Evolutionary conservation across 495 filamentous ascomycete genomes (phyloP).

Genomic region (Hyaloscypha hepaticicola): DNA sequence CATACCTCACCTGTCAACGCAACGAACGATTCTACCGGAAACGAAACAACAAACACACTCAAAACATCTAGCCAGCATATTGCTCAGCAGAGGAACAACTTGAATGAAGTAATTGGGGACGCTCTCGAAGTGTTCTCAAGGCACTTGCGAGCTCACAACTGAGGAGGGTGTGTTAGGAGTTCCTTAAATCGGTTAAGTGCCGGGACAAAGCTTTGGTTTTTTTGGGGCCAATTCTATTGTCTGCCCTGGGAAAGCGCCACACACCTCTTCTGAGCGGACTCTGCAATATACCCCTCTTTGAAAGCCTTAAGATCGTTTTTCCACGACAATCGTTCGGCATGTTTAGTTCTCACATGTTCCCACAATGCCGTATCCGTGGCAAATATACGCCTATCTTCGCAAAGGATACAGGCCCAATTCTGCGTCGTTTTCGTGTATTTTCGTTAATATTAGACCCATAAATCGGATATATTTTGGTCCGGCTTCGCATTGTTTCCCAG

Average conservation of each 20-base stretch:
- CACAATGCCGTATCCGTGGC: background rate
- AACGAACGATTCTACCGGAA: background rate
- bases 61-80: too few species aligned
- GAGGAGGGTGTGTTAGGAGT: background rate
- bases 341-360: constrained; percentile 3
- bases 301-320: constrained; percentile 4
- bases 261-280: constrained; percentile 10
- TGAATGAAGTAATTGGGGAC: constrained; percentile 5
- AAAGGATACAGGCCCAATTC: constrained; percentile 10
- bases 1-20: background rate
- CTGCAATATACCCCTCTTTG: background rate
- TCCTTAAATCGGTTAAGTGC: background rate
- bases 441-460: constrained; percentile 14
- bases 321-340: constrained; percentile 2
- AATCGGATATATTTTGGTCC: constrained; percentile 3
- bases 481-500: constrained; percentile 64
- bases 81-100: background rate
- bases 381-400: constrained; percentile 7
- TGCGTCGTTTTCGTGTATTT: constrained; percentile 6
- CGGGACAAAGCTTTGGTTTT: background rate
- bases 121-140: constrained; percentile 7
- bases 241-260: background rate
- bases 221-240: background rate
- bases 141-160: background rate
- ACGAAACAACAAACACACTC: too few species aligned